These are phyloP conservation scores for Wickerhamiella cacticola DNA, from an alignment of 805 yeast genomes.

Conservation along the genomic window DNA sequence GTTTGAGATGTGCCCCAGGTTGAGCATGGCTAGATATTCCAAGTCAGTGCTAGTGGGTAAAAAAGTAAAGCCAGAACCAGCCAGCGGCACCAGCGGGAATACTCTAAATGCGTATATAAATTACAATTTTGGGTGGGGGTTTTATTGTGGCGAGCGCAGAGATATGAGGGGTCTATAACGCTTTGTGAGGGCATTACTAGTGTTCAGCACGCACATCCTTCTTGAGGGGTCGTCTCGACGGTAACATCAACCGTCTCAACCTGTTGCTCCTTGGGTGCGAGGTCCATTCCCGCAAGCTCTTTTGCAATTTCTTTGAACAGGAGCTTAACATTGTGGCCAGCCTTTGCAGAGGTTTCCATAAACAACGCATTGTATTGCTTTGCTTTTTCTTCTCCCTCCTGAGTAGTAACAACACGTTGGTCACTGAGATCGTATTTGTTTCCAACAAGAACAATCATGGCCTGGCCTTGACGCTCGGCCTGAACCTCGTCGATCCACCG, in stretches of 20 bases:
- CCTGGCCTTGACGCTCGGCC: conserved; percentile 83
- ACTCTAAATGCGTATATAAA: neutral
- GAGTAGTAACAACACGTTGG: conserved; percentile 72
- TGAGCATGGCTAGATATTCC: neutral
- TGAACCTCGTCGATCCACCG: conserved; percentile 94
- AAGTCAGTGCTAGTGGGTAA: too few relatives aligned
- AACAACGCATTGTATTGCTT: conserved; percentile 63
- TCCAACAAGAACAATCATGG: conserved; percentile 80
- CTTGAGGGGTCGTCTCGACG: conserved; percentile 16
- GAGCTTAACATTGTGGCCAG: conserved; percentile 84
- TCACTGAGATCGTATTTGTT: conserved; percentile 78
- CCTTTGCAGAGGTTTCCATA: conserved; percentile 90
- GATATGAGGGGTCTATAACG: too few relatives aligned
- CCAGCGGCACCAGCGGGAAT: neutral
- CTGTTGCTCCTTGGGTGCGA: conserved; percentile 19
- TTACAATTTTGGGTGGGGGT: neutral
- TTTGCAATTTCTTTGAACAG: conserved; percentile 85
- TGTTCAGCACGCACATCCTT: conserved; percentile 4
- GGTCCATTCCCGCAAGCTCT: conserved; percentile 72
- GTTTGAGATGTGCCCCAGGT: neutral
- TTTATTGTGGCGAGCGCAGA: too few relatives aligned
- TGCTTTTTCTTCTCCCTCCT: conserved; percentile 79
- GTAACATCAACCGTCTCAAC: conserved; percentile 24
- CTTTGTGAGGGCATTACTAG: neutral
- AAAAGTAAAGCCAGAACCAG: too few relatives aligned